Conservation (phyloP, 2,329 filamentous ascomycete species). For the Fusarium citri region DNA sequence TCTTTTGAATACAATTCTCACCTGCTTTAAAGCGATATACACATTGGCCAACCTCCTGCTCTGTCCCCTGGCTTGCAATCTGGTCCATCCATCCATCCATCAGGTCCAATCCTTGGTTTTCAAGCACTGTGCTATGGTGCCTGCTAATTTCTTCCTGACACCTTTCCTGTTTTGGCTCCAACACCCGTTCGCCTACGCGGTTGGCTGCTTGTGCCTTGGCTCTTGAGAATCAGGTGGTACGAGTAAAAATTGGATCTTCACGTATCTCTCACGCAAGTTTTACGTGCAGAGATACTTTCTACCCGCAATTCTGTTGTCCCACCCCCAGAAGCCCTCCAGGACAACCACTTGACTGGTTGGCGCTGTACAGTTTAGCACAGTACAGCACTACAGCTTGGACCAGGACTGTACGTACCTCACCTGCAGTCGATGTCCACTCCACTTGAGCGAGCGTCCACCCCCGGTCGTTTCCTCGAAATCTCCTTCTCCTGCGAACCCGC, state of each 20-base stretch:
- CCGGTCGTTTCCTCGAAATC: conserved; percentile 39
- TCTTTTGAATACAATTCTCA: neutral
- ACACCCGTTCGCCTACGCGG: conserved; percentile 32
- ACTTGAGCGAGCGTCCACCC: conserved; percentile 8
- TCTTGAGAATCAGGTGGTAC: conserved; percentile 28
- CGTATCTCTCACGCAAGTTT: neutral
- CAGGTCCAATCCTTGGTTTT: neutral
- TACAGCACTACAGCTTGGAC: neutral
- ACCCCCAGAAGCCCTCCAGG: conserved; percentile 2
- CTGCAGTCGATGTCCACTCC: neutral
- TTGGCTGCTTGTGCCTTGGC: conserved; percentile 30
- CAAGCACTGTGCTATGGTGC: conserved; percentile 12
- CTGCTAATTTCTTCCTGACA: conserved; percentile 41
- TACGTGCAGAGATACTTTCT: neutral
- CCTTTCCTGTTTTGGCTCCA: conserved; percentile 36
- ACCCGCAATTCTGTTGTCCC: conserved; percentile 13
- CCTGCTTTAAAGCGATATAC: neutral
- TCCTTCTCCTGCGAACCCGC: conserved; percentile 38
- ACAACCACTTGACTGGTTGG: neutral
- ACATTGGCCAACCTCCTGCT: neutral
- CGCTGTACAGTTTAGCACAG: neutral
- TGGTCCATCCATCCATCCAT: neutral
- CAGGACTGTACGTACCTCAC: neutral
- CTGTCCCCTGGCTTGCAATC: neutral
- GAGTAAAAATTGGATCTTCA: conserved; percentile 16